These are phyloP conservation scores for Aleurites moluccanus DNA, from an alignment of 441 rosid species.

Conservation along the genomic window DNA sequence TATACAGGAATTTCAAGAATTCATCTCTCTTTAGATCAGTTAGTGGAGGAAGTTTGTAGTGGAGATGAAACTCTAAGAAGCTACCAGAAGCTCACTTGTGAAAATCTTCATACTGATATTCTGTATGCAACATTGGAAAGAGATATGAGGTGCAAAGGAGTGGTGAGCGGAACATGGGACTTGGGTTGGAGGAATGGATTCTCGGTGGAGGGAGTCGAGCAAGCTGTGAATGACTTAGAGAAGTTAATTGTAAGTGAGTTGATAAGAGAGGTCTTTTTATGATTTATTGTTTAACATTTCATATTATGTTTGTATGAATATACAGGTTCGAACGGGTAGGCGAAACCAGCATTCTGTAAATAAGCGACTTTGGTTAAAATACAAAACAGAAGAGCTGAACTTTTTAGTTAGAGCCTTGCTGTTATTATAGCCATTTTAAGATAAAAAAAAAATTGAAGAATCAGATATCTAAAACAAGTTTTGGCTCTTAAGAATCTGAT, in stretches of 20 bases:
- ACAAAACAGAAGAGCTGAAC: background rate
- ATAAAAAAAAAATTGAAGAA: background rate
- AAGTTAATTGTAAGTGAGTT: constrained; percentile 48
- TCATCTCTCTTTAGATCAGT: constrained; percentile 41
- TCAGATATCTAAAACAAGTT: background rate
- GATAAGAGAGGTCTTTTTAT: constrained; percentile 53
- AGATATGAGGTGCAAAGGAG: constrained; percentile 54
- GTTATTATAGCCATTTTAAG: background rate
- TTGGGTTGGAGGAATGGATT: constrained; percentile 71
- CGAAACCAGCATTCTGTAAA: constrained; percentile 18
- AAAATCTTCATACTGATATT: constrained; percentile 34
- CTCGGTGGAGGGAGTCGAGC: constrained; percentile 49
- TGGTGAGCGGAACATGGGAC: constrained; percentile 68
- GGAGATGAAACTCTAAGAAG: constrained; percentile 48
- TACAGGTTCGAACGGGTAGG: constrained; percentile 20
- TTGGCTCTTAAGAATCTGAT: background rate
- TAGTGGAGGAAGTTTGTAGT: constrained; percentile 55
- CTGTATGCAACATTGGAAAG: constrained; percentile 48
- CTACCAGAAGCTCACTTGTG: constrained; percentile 35
- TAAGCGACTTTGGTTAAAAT: constrained; percentile 16
- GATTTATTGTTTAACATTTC: constrained; percentile 10
- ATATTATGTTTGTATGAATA: background rate
- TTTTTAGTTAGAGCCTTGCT: background rate
- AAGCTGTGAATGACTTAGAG: constrained; percentile 58
- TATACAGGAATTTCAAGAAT: constrained; percentile 30